Evolutionary conservation across 148 eudicot species (phyloP).

Genomic region (Pharnaceum exiguum): DNA sequence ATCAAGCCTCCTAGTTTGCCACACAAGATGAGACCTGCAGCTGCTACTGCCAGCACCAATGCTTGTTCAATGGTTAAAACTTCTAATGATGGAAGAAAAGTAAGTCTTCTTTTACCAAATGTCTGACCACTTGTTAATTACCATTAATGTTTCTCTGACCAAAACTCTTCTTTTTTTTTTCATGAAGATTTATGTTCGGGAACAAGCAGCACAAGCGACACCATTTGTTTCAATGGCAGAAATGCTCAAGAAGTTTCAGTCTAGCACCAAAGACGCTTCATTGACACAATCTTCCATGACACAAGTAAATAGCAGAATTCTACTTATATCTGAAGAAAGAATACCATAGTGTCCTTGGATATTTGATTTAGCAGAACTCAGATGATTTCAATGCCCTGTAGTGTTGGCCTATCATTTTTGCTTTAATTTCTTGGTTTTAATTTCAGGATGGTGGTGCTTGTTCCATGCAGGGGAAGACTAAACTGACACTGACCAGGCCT

Average conservation of each 20-base stretch:
- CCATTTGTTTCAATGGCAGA: slow-evolving; percentile 94
- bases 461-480: slow-evolving; percentile 40
- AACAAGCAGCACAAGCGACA: slow-evolving; percentile 31
- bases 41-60: slow-evolving; percentile 18
- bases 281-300: slow-evolving; percentile 39
- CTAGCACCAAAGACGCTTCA: slow-evolving; percentile 65
- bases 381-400: too few species aligned
- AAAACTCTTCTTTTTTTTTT: slow-evolving; percentile 1
- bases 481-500: slow-evolving; percentile 78
- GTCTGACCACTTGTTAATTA: neutral
- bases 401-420: neutral
- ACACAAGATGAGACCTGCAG: slow-evolving; percentile 71
- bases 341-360: too few species aligned
- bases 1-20: slow-evolving; percentile 60
- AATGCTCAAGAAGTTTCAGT: slow-evolving; percentile 85
- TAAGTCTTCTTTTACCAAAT: slow-evolving; percentile 9
- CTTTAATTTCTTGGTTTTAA: slow-evolving; percentile 3
- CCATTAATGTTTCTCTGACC: slow-evolving; percentile 9
- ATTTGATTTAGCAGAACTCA: too few species aligned
- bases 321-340: too few species aligned
- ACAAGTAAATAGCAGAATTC: slow-evolving; percentile 28
- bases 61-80: slow-evolving; percentile 36
- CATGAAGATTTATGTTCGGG: slow-evolving; percentile 77
- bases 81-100: slow-evolving; percentile 70
- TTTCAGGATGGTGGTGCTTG: slow-evolving; percentile 35